Evolutionary conservation across 192 early-diverging fungal genomes (phyloP), one percentile per base, ranked within the genome.

Genomic region (Entophlyctis luteolus): DNA sequence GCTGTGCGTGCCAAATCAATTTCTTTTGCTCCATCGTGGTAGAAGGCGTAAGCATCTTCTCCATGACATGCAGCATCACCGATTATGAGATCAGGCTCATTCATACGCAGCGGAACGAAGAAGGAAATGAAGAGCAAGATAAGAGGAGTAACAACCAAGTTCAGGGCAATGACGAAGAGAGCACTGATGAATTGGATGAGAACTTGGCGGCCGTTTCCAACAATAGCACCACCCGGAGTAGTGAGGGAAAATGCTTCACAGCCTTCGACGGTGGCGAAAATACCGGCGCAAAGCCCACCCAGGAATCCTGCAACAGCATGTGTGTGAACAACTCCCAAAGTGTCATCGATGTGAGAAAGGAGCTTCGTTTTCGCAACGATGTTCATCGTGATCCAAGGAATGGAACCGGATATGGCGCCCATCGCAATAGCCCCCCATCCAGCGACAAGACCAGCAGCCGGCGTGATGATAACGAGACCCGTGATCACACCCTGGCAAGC

Each of bases 401-500:
- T 57, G 1, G 55, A 34, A 23, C 55, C 55, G 25, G 28, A 34
- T 12, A 23, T 16, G 33, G 36, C 34, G 23, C 55, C 55, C 31
- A 34, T 57, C 1, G 16, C 25, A 2, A 57, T 57, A 1, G 39
- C 39, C 10, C 86, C 58, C 85, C 86, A 23, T 86, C 81, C 39
- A 75, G 78, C 18, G 92, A 92, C 87, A 52, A 77, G 86, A 48
- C 91, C 89, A 33, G 86, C 75, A 4, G 83, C 92, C 0, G 92
- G 91, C 25, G 92, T 93, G 52, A 93, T 87, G 34, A 84, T 86
- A 0, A 89, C 92, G 69, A 93, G 79, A 28, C 90, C 92, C 2
- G 90, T 88, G 16, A 93, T 85, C 3, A 87, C 89, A 47, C 92
- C 92, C 14, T 86, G 88, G 71, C 91, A 92, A 57, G 89, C 85